Evolutionary conservation across 129 eudicot genomes (phyloP).

Genomic region (Erigeron canadensis): DNA sequence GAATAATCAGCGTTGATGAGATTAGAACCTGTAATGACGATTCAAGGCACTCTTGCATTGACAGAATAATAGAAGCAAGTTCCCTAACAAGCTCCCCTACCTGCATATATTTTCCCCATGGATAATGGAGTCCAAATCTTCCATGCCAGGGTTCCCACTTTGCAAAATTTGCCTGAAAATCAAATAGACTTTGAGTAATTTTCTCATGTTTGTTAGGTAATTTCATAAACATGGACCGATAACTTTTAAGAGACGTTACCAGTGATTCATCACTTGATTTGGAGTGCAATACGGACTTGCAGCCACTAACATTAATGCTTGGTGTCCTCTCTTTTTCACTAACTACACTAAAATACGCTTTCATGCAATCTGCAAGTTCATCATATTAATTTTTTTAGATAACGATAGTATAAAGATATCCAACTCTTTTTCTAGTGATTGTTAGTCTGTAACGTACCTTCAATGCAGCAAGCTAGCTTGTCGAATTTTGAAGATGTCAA

Average conservation of each 20-base stretch:
- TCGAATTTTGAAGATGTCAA: slow-evolving; percentile 57
- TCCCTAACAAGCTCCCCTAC: slow-evolving; percentile 71
- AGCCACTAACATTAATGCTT: slow-evolving; percentile 33
- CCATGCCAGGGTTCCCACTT: slow-evolving; percentile 99
- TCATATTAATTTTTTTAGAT: neutral
- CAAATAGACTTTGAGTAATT: neutral
- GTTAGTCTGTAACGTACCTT: slow-evolving; percentile 40
- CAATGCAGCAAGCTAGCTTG: slow-evolving; percentile 54
- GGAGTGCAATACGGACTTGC: slow-evolving; percentile 65
- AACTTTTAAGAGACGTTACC: slow-evolving; percentile 45
- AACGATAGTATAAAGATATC: neutral
- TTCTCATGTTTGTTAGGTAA: neutral
- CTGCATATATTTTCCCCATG: slow-evolving; percentile 75
- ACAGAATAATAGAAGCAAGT: slow-evolving; percentile 56
- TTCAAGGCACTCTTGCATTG: slow-evolving; percentile 62
- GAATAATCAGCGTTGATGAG: neutral
- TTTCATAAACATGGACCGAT: slow-evolving; percentile 12
- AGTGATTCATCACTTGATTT: slow-evolving; percentile 76
- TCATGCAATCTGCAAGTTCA: slow-evolving; percentile 58
- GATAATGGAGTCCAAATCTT: slow-evolving; percentile 68
- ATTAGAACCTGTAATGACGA: slow-evolving; percentile 56
- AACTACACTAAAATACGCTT: slow-evolving; percentile 48
- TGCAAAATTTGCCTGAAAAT: slow-evolving; percentile 71
- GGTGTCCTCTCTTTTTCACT: slow-evolving; percentile 50
- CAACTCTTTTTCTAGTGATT: neutral